phyloP scores from a whole-genome alignment of 805 yeast genomes.

The Candida boidinii region DNA sequence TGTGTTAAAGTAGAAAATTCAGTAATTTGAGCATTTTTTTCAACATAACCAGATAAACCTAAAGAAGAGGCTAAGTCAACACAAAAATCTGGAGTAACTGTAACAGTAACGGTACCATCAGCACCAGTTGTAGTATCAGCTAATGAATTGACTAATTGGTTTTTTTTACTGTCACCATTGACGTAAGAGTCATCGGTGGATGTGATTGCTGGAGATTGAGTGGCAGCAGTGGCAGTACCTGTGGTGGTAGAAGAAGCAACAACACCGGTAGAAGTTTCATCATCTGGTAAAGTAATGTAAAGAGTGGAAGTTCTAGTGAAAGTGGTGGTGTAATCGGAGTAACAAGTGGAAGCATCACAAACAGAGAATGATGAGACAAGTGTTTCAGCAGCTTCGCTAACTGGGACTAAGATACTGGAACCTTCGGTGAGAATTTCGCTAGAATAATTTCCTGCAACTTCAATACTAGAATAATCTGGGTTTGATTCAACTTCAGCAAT shows the following conservation, averaged over 20 bases:
- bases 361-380: slow-evolving; percentile 1
- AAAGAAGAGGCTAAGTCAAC: slow-evolving; percentile 1
- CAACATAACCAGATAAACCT: slow-evolving; percentile 6
- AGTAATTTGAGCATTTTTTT: slow-evolving; percentile 10
- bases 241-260: slow-evolving; percentile 6
- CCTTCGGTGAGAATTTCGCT: background rate
- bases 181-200: slow-evolving; percentile 1
- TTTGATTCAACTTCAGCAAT: too few relatives aligned
- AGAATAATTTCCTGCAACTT: background rate
- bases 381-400: slow-evolving; percentile 2
- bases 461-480: too few relatives aligned
- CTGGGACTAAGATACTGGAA: too few relatives aligned
- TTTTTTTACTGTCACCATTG: too few relatives aligned
- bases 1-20: slow-evolving; percentile 11
- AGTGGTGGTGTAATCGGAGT: slow-evolving; percentile 10
- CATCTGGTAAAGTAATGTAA: slow-evolving; percentile 6
- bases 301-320: slow-evolving; percentile 10
- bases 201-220: slow-evolving; percentile 3
- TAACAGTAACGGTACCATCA: slow-evolving; percentile 21
- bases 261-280: slow-evolving; percentile 2
- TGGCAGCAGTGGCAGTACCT: slow-evolving; percentile 6
- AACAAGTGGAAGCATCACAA: slow-evolving; percentile 1
- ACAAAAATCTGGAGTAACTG: slow-evolving; percentile 8
- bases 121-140: slow-evolving; percentile 7
- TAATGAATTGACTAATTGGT: background rate